phyloP scores from a whole-genome alignment of 2,329 filamentous ascomycete genomes.

The Xylariaceae sp. region DNA sequence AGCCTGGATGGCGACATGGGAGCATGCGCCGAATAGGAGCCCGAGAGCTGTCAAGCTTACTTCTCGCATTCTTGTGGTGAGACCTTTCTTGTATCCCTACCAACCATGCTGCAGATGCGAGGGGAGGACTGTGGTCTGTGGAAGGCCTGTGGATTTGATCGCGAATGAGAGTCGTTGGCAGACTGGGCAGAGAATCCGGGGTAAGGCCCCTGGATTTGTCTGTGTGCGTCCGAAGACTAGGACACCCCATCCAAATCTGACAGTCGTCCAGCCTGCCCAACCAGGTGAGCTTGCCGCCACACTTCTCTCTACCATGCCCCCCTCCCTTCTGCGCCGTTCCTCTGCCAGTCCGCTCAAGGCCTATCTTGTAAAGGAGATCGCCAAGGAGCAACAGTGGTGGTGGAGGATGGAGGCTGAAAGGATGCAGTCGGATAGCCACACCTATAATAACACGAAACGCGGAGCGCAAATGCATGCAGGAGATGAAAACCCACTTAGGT shows the following conservation, averaged over 20 bases:
- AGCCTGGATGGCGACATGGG: too few species aligned
- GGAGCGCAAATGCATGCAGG: too few species aligned
- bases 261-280: too few species aligned
- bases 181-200: constrained; percentile 22
- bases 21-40: too few species aligned
- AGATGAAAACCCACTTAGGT: too few species aligned
- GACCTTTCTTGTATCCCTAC: background rate
- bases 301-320: too few species aligned
- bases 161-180: constrained; percentile 1
- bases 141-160: constrained; percentile 1
- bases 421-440: too few species aligned
- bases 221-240: background rate
- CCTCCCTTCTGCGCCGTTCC: too few species aligned
- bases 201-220: constrained; percentile 13
- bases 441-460: too few species aligned
- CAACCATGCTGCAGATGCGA: background rate
- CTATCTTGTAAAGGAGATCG: background rate
- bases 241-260: background rate
- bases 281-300: too few species aligned
- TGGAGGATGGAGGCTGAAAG: background rate
- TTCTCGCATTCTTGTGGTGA: too few species aligned
- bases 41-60: too few species aligned
- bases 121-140: constrained; percentile 1
- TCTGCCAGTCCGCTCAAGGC: background rate
- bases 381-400: background rate